Conservation (phyloP, 225 moss, liverwort and hornwort genomes). For the Marchantia paleacea region DNA sequence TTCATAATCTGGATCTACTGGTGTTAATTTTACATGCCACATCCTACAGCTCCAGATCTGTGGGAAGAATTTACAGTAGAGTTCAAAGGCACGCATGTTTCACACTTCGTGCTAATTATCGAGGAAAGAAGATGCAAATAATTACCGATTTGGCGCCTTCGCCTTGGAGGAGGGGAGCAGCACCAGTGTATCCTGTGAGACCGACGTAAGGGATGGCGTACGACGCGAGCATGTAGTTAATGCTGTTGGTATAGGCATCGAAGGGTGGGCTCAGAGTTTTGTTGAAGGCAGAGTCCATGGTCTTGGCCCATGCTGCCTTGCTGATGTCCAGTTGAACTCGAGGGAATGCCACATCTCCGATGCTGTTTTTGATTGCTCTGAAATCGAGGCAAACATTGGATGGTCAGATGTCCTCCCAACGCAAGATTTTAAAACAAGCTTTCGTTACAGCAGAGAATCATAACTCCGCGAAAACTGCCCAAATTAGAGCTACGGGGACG, state of each 20-base stretch:
- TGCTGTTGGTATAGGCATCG: constrained; percentile 52
- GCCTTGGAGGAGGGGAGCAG: constrained; percentile 36
- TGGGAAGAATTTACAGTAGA: too few species aligned
- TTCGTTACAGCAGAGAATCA: too few species aligned
- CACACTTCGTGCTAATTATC: too few species aligned
- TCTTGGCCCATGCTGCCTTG: constrained; percentile 46
- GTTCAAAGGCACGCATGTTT: too few species aligned
- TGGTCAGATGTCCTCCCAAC: neutral
- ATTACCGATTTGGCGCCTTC: constrained; percentile 48
- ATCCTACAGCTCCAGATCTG: too few species aligned
- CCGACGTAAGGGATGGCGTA: constrained; percentile 85
- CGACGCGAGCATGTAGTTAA: constrained; percentile 64
- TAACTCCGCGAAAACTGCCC: too few species aligned
- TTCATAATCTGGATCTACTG: too few species aligned
- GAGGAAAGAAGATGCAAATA: too few species aligned
- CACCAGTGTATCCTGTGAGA: constrained; percentile 67
- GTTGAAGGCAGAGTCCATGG: constrained; percentile 42
- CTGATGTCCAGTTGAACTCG: constrained; percentile 51
- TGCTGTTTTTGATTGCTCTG: constrained; percentile 46
- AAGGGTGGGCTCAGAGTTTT: constrained; percentile 53
- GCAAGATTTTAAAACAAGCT: neutral
- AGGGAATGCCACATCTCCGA: constrained; percentile 61
- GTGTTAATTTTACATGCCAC: too few species aligned
- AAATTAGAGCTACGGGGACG: neutral
- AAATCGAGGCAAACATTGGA: neutral